Evolutionary conservation across 2,329 filamentous ascomycete species (phyloP).

Genomic region (Xylaria sp.): DNA sequence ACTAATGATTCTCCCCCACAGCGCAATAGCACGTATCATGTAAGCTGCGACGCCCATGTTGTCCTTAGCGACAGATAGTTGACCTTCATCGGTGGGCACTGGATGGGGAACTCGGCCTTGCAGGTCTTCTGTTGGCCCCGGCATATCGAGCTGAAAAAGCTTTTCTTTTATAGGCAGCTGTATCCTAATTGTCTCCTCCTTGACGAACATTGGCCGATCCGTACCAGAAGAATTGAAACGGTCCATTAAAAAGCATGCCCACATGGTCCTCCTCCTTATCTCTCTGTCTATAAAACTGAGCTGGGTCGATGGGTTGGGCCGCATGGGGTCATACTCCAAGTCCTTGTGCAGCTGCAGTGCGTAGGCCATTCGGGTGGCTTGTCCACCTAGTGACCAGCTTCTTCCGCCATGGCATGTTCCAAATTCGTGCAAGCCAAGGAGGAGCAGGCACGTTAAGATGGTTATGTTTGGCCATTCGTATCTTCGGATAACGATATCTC

Average conservation of each 20-base stretch:
- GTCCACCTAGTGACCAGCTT: conserved; percentile 95
- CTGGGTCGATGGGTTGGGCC: conserved; percentile 70
- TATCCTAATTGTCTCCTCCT: conserved; percentile 88
- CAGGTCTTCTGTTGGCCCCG: conserved; percentile 85
- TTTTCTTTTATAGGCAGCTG: conserved; percentile 92
- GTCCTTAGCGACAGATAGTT: conserved; percentile 73
- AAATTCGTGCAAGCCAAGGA: conserved; percentile 93
- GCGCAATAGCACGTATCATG: conserved; percentile 82
- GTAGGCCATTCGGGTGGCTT: conserved; percentile 97
- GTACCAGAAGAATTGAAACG: conserved; percentile 96
- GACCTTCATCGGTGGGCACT: conserved; percentile 70
- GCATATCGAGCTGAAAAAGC: conserved; percentile 90
- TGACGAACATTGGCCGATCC: conserved; percentile 89
- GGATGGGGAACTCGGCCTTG: conserved; percentile 75
- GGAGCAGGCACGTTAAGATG: conserved; percentile 87
- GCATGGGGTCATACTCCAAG: conserved; percentile 81
- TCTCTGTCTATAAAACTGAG: conserved; percentile 93
- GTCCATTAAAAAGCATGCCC: conserved; percentile 98
- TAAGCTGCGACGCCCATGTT: conserved; percentile 97
- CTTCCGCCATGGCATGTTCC: conserved; percentile 95
- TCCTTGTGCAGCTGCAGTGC: conserved; percentile 94
- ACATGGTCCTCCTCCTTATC: conserved; percentile 94
- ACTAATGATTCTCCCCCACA: conserved; percentile 90
- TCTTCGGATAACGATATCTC: conserved; percentile 84
- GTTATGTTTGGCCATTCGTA: conserved; percentile 98